These are phyloP conservation scores for Geranium brycei DNA, from an alignment of 345 rosid species.

Conservation along the genomic window DNA sequence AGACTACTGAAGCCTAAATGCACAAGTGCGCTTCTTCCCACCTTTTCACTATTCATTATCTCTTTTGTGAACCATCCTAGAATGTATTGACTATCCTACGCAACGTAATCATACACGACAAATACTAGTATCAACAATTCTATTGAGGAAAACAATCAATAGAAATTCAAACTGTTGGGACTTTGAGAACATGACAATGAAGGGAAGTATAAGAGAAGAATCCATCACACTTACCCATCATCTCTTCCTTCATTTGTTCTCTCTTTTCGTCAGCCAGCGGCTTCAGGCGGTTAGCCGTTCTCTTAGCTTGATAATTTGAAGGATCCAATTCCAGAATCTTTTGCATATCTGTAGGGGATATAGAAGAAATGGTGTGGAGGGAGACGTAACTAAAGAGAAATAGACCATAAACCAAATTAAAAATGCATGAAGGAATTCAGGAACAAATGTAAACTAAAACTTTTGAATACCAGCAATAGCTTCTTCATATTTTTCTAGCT, in stretches of 20 bases:
- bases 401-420: neutral
- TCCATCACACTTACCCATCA: constrained; percentile 51
- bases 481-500: constrained; percentile 78
- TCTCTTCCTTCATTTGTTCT: constrained; percentile 98
- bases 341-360: constrained; percentile 49
- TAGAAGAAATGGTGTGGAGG: neutral
- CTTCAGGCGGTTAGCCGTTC: constrained; percentile 51
- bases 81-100: neutral
- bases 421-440: neutral
- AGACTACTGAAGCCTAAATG: too few species aligned
- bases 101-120: neutral
- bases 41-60: too few species aligned
- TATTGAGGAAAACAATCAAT: neutral
- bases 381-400: neutral
- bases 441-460: neutral
- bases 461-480: constrained; percentile 51
- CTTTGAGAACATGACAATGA: neutral
- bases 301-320: constrained; percentile 60
- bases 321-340: constrained; percentile 76
- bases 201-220: neutral
- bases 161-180: neutral
- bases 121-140: neutral
- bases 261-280: constrained; percentile 83
- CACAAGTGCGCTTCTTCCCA: too few species aligned
- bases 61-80: too few species aligned